These are phyloP conservation scores for Solanum chiquidenum DNA, from an alignment of 257 asterid species.

Conservation along the genomic window DNA sequence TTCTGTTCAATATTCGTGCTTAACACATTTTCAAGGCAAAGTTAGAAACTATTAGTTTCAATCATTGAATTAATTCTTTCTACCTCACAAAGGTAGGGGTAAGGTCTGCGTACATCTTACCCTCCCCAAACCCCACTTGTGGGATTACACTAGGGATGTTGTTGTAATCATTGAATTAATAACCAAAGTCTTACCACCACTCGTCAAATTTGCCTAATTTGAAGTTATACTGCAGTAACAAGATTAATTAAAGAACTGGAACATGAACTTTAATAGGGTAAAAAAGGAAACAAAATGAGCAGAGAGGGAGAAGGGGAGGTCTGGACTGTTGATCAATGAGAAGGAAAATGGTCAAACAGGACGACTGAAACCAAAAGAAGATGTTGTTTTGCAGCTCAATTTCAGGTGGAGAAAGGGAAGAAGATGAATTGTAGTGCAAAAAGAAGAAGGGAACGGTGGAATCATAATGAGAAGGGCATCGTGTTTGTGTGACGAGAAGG, in stretches of 20 bases:
- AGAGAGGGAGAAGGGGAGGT: background rate
- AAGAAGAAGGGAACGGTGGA: background rate
- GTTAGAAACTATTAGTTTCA: background rate
- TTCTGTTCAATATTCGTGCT: background rate
- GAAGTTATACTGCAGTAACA: background rate
- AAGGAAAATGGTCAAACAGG: background rate
- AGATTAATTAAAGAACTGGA: background rate
- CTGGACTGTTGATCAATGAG: background rate
- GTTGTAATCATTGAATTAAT: background rate
- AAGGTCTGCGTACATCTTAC: background rate
- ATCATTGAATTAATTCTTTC: background rate
- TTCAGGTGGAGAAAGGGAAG: background rate
- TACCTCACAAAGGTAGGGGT: background rate
- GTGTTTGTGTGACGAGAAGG: background rate
- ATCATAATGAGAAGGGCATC: background rate
- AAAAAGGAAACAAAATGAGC: background rate
- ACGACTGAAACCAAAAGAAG: background rate
- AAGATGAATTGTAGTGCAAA: background rate
- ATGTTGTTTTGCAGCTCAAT: background rate
- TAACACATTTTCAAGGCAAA: background rate
- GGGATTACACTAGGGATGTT: background rate
- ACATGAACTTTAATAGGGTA: background rate
- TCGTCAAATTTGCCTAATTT: background rate
- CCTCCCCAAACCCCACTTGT: background rate
- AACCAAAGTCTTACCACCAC: background rate